Base-by-base conservation (phyloP, 306 rosid genomes). In the Cotoneaster glaucophyllus region DNA sequence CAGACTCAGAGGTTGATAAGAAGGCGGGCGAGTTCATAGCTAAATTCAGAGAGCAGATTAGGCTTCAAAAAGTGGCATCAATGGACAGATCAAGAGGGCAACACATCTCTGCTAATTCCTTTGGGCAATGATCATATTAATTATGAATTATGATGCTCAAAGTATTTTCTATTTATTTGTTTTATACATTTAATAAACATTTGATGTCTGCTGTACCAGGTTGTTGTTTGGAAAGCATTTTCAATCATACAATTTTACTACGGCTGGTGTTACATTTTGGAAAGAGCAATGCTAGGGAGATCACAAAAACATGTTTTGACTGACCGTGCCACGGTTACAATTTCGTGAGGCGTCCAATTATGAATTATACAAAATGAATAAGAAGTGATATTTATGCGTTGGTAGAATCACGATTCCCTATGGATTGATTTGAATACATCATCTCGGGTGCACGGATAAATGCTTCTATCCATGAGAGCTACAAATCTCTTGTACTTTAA, bases 21-120 rank as follows among this genome's bases (percentile, higher is more conserved):
- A 96, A 92, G 86, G 99, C 97, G 8, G 90, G 93, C 28, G 97
- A 89, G 81, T 96, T 96, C 76, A 96, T 96, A 75, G 99, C 97
- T 22, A 96, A 86, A 84, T 96, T 96, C 78, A 86, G 93, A 82
- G 94, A 90, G 25, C 98, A 92, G 77, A 93, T 96, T 73, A 88
- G 90, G 86, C 98, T 90, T 76, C 99, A 96, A 80, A 96, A 93
- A 82, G 73, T 80, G 77, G 94, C 86, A 66, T 87, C 98, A 15
- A 57, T 83, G 25, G 91, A 87, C 28, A 89, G 92, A 76, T 85
- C 93, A 82, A 92, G 87, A 85, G 93, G 89, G 56, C 83, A 71
- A 18, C 75, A 81, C 71, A 70, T 69, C 32, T 53, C 74, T 45
- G 80, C 81, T 71, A 84, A 84, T 78, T 37, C 64, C 74, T 59